A percentile compares a stretch with the other conserved stretches of the same genome.
phyloP scores from a whole-genome alignment of 345 rosid genomes.

The Limnanthes douglasii region DNA sequence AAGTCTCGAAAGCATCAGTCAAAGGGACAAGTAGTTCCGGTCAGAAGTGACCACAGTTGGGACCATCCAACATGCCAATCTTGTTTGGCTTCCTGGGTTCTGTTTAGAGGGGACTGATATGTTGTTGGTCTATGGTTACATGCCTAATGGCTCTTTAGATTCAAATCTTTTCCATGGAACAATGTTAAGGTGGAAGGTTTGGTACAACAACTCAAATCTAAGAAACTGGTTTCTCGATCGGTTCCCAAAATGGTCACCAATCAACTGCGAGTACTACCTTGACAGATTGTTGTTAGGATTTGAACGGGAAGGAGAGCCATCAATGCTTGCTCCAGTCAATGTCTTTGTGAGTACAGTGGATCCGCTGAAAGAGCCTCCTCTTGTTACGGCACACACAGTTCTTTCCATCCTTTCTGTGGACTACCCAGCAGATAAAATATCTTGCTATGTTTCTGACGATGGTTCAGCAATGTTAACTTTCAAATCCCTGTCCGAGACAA shows the following conservation, averaged over 20 bases:
- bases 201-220: too few relatives aligned
- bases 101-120: conserved; percentile 54
- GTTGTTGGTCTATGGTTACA: conserved; percentile 60
- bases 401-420: conserved; percentile 96
- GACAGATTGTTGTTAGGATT: too few relatives aligned
- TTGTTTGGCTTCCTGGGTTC: conserved; percentile 74
- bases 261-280: too few relatives aligned
- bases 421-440: conserved; percentile 97
- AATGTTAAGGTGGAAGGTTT: conserved; percentile 37
- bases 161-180: conserved; percentile 30
- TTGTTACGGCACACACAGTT: conserved; percentile 93
- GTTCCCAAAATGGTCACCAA: too few relatives aligned
- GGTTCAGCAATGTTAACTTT: conserved; percentile 99
- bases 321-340: conserved; percentile 87
- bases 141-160: conserved; percentile 68
- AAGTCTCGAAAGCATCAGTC: conserved; percentile 60
- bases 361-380: conserved; percentile 97
- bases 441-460: conserved; percentile 98
- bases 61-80: conserved; percentile 65
- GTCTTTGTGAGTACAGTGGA: conserved; percentile 99
- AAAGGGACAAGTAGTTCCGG: conserved; percentile 86
- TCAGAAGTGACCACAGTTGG: conserved; percentile 65
- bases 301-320: conserved; percentile 98
- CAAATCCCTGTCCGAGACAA: conserved; percentile 96
- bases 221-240: too few relatives aligned